phyloP scores from a whole-genome alignment of 1,284 basidiomycete genomes.

The Pseudozyma thailandica region DNA sequence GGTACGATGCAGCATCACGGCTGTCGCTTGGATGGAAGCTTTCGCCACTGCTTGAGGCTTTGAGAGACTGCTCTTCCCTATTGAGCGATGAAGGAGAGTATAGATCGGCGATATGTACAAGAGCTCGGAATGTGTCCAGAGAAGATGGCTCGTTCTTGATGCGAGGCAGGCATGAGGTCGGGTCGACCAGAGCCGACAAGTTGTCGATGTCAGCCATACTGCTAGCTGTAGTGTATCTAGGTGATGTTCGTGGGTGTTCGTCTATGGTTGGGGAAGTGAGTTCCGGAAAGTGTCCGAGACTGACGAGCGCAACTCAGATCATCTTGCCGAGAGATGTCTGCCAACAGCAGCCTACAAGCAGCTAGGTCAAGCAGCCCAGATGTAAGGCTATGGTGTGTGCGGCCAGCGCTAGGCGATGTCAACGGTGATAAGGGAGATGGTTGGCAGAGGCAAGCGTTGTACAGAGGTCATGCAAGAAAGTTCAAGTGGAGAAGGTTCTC shows the following conservation, averaged over 20 bases:
- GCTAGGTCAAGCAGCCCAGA: no score
- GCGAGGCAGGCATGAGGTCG: constrained; percentile 39
- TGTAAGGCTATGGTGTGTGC: no score
- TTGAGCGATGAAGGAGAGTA: constrained; percentile 40
- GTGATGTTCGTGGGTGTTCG: background rate
- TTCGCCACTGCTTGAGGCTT: background rate
- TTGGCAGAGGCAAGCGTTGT: background rate
- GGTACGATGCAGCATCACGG: background rate
- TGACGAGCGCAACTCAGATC: background rate
- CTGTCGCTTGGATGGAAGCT: background rate
- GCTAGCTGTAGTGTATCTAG: background rate
- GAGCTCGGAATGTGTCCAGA: constrained; percentile 8
- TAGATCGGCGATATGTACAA: constrained; percentile 26
- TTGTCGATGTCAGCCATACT: constrained; percentile 7
- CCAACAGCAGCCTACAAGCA: no score
- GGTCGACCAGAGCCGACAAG: constrained; percentile 8
- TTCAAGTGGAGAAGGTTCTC: background rate
- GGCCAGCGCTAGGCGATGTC: background rate
- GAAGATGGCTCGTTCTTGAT: constrained; percentile 22
- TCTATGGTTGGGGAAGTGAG: background rate
- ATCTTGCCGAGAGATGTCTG: background rate
- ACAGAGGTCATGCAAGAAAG: background rate
- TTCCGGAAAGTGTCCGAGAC: background rate
- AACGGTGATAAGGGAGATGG: background rate
- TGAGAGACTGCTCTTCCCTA: background rate